Percentiles rank a stretch among this genome's conserved stretches.
These are phyloP conservation scores for Paramecium caudatum DNA, from an alignment of 73 alveolate genomes.

Conservation along the genomic window DNA sequence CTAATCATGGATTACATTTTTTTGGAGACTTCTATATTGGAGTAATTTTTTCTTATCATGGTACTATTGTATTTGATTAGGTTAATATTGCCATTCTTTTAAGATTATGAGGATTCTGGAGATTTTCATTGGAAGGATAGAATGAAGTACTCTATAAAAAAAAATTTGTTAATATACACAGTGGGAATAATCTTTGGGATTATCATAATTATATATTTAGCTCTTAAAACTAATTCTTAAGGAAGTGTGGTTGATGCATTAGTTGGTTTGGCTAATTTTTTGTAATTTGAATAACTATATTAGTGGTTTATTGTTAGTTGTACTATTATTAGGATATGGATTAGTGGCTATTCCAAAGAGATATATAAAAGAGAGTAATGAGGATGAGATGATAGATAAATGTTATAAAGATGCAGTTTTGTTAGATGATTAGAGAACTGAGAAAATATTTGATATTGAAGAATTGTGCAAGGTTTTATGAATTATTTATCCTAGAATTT, in stretches of 20 bases:
- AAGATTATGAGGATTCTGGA: conserved; percentile 33
- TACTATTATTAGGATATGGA: conserved; percentile 67
- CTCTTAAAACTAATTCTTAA: conserved; percentile 19
- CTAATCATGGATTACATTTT: not conserved
- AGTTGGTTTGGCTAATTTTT: conserved; percentile 68
- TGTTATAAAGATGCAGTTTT: conserved; percentile 55
- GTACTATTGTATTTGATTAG: conserved; percentile 15
- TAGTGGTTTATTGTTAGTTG: conserved; percentile 69
- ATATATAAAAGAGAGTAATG: conserved; percentile 64
- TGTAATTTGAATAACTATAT: not conserved
- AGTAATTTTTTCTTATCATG: conserved; percentile 68
- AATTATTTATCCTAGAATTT: not conserved
- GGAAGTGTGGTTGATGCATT: conserved; percentile 36
- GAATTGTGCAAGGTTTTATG: conserved; percentile 28
- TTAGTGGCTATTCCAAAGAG: conserved; percentile 66
- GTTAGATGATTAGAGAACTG: conserved; percentile 54
- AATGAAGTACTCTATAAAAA: conserved; percentile 58
- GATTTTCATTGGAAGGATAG: conserved; percentile 9
- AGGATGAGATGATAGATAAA: conserved; percentile 50
- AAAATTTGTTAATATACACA: conserved; percentile 49
- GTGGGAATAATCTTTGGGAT: conserved; percentile 47
- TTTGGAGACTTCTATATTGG: conserved; percentile 74
- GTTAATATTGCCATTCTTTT: conserved; percentile 35
- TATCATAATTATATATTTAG: conserved; percentile 48
- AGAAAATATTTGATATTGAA: conserved; percentile 36